Conservation (phyloP, 2,329 filamentous ascomycete genomes). For the Diatrype stigma region DNA sequence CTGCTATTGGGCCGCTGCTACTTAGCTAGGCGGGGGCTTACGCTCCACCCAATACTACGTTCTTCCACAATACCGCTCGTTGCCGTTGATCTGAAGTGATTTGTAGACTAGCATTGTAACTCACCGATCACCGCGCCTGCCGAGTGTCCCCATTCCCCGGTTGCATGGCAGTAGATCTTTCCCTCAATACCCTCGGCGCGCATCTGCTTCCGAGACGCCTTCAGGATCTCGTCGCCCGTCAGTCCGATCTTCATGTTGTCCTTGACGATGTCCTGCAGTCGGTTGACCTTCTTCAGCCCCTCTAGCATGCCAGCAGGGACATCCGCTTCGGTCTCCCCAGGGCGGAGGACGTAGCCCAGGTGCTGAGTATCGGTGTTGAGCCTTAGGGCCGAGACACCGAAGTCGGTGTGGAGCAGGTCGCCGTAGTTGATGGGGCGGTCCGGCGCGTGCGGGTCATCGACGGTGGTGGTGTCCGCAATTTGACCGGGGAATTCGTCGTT, state of each 20-base stretch:
- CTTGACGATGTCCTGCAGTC: conserved; percentile 44
- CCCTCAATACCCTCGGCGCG: conserved; percentile 38
- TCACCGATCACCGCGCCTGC: conserved; percentile 44
- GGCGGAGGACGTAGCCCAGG: conserved; percentile 43
- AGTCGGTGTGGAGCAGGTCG: conserved; percentile 46
- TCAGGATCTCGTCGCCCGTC: conserved; percentile 42
- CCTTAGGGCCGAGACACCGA: conserved; percentile 43
- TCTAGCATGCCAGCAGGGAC: conserved; percentile 37
- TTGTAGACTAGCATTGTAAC: conserved; percentile 4
- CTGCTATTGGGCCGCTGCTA: too few relatives aligned
- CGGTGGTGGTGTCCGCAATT: conserved; percentile 3
- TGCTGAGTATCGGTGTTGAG: conserved; percentile 49
- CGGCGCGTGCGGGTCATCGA: conserved; percentile 9
- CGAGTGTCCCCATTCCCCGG: conserved; percentile 48
- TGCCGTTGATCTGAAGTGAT: too few relatives aligned
- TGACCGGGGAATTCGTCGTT: conserved; percentile 18
- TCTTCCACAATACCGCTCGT: too few relatives aligned
- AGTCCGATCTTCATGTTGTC: conserved; percentile 39
- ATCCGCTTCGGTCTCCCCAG: conserved; percentile 35
- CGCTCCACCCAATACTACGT: too few relatives aligned
- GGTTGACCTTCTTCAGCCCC: conserved; percentile 42
- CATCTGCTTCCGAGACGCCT: conserved; percentile 36
- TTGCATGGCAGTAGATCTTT: conserved; percentile 45
- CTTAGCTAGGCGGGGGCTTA: too few relatives aligned
- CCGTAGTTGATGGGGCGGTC: conserved; percentile 35